Percentiles rank a stretch among this genome's conserved stretches.
Conservation (phyloP, 371 early-diverging fungal species). For the Basidiobolus meristosporus region DNA sequence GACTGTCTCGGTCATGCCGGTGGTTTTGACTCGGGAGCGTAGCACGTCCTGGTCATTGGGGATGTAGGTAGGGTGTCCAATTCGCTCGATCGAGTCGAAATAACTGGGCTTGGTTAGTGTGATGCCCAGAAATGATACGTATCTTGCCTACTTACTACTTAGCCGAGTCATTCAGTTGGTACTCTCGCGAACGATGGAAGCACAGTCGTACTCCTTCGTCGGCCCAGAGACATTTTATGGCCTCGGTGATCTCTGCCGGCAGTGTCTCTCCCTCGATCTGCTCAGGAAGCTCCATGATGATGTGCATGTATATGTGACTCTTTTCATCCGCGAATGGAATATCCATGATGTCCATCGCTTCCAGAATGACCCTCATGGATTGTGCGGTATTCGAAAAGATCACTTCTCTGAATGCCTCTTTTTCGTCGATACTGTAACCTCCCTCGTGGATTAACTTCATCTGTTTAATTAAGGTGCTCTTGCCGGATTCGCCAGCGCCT, state of each 20-base stretch:
- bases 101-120: constrained; percentile 21
- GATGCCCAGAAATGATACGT: not conserved
- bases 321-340: constrained; percentile 35
- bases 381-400: constrained; percentile 81
- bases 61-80: constrained; percentile 45
- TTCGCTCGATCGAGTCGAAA: constrained; percentile 71
- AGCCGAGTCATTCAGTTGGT: constrained; percentile 72
- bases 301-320: constrained; percentile 12
- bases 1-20: constrained; percentile 72
- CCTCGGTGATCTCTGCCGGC: constrained; percentile 29
- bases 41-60: constrained; percentile 80
- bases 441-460: constrained; percentile 90
- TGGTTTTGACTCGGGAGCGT: constrained; percentile 63
- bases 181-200: constrained; percentile 52
- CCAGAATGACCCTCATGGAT: constrained; percentile 76
- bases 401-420: constrained; percentile 71
- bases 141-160: constrained; percentile 32
- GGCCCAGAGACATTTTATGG: constrained; percentile 55
- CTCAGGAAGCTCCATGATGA: constrained; percentile 14
- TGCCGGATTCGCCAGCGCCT: constrained; percentile 96
- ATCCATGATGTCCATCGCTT: constrained; percentile 64
- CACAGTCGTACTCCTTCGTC: constrained; percentile 61
- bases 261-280: constrained; percentile 34
- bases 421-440: constrained; percentile 72
- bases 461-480: constrained; percentile 89